Evolutionary conservation across 192 early-diverging fungal genomes (phyloP).

Genomic region (Gonapodya prolifera): DNA sequence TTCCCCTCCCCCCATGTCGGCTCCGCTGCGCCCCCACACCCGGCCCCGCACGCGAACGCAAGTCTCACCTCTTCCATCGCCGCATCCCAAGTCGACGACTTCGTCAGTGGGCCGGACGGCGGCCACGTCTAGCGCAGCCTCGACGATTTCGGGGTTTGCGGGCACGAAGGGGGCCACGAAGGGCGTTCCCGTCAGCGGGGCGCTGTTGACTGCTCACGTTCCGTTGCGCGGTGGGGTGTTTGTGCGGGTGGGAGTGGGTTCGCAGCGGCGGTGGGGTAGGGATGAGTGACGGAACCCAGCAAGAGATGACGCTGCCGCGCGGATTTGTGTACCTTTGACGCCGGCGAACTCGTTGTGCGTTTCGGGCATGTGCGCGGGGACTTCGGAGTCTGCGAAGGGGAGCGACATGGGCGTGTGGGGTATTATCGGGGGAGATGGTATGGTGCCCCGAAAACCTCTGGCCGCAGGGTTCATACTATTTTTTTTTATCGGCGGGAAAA

Average conservation of each 20-base stretch:
- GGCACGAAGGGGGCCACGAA: background rate
- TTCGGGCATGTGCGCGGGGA: background rate
- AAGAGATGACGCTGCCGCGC: background rate
- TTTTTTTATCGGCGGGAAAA: too few species aligned
- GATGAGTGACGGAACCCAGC: background rate
- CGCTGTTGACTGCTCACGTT: background rate
- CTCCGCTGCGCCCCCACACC: background rate
- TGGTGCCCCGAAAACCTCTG: too few species aligned
- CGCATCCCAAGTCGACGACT: background rate
- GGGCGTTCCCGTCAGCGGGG: background rate
- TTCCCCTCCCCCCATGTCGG: background rate
- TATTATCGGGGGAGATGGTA: too few species aligned
- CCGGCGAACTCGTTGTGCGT: background rate
- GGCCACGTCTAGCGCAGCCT: background rate
- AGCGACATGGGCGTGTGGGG: too few species aligned
- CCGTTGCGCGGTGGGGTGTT: background rate
- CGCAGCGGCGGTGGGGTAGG: background rate
- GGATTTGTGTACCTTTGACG: background rate
- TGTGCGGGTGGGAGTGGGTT: background rate
- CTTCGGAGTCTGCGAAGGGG: background rate
- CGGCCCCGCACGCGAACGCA: background rate
- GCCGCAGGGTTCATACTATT: too few species aligned
- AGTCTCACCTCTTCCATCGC: background rate
- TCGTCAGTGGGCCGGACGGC: background rate
- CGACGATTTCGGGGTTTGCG: background rate